Evolutionary conservation across 108 stramenopile genomes (phyloP).

Genomic region (Conticribra guillardii): DNA sequence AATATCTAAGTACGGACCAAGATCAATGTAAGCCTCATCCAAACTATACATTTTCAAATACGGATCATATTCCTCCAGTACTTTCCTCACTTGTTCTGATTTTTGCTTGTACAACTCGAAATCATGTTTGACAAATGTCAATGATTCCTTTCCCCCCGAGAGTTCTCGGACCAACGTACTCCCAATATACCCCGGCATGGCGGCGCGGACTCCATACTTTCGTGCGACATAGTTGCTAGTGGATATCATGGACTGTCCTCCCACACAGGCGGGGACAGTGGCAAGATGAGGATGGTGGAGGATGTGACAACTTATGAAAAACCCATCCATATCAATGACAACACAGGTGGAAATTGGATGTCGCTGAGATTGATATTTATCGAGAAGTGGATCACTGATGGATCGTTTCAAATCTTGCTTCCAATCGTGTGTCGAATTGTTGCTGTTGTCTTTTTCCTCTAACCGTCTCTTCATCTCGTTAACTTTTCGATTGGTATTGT

Average conservation of each 20-base stretch:
- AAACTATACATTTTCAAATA: slow-evolving; percentile 71
- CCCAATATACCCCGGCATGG: slow-evolving; percentile 98
- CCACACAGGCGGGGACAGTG: slow-evolving; percentile 90
- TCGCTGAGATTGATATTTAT: slow-evolving; percentile 21
- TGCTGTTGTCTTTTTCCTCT: slow-evolving; percentile 27
- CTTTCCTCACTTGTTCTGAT: slow-evolving; percentile 62
- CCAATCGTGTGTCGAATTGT: slow-evolving; percentile 23
- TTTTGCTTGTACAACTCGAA: slow-evolving; percentile 83
- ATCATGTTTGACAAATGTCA: slow-evolving; percentile 77
- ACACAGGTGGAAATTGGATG: slow-evolving; percentile 63
- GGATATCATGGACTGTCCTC: slow-evolving; percentile 79
- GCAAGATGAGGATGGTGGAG: slow-evolving; percentile 83
- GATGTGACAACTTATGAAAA: slow-evolving; percentile 91
- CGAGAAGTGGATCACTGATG: slow-evolving; percentile 29
- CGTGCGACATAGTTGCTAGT: slow-evolving; percentile 95
- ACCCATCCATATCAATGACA: slow-evolving; percentile 96
- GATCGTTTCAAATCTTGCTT: slow-evolving; percentile 22
- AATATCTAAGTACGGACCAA: slow-evolving; percentile 74
- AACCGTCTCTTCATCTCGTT: slow-evolving; percentile 43
- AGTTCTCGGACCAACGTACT: slow-evolving; percentile 80
- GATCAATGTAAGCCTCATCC: slow-evolving; percentile 96
- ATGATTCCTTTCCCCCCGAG: slow-evolving; percentile 60
- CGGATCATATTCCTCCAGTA: slow-evolving; percentile 93
- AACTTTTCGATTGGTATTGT: slow-evolving; percentile 64
- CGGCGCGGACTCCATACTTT: slow-evolving; percentile 93